Evolutionary conservation across 768 basidiomycete genomes (phyloP).

Genomic region (Cystofilobasidium ferigula): DNA sequence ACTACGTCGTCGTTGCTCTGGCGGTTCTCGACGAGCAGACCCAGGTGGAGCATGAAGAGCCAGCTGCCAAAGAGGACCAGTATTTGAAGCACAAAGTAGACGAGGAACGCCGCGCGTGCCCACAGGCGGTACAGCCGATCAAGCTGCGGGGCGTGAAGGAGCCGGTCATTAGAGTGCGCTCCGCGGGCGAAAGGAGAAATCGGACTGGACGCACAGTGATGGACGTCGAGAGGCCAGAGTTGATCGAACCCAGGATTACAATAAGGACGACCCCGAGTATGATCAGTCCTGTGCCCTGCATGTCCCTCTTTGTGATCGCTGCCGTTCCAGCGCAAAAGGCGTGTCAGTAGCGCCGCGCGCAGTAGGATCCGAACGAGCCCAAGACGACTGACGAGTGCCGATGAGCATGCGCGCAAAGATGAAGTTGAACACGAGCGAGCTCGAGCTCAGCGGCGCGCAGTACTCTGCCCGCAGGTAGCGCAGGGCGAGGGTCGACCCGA

Average conservation of each 20-base stretch:
- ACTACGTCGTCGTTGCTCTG: conserved; percentile 1
- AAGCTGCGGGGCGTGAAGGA: conserved; percentile 4
- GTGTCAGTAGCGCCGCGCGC: neutral
- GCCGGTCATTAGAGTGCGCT: no score
- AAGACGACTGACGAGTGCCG: conserved; percentile 13
- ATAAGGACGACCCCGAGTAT: conserved; percentile 21
- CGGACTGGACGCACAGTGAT: conserved; percentile 11
- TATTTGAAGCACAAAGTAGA: conserved; percentile 19
- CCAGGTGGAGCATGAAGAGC: neutral
- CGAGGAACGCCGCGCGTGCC: conserved; percentile 8
- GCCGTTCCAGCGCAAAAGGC: neutral
- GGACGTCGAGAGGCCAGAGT: conserved; percentile 23
- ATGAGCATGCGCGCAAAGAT: conserved; percentile 16
- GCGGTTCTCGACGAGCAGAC: conserved; percentile 9
- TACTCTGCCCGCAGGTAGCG: conserved; percentile 21
- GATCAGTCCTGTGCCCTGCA: conserved; percentile 20
- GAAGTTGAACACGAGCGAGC: conserved; percentile 23
- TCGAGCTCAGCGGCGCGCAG: conserved; percentile 12
- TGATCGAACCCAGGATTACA: conserved; percentile 15
- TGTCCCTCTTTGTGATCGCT: conserved; percentile 11
- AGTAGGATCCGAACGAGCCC: neutral
- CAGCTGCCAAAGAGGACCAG: conserved; percentile 6
- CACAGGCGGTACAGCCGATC: conserved; percentile 12
- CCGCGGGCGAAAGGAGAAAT: neutral
- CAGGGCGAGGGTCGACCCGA: conserved; percentile 18